phyloP scores from a whole-genome alignment of 2,329 filamentous ascomycete species.

The Triangularia verruculosa region DNA sequence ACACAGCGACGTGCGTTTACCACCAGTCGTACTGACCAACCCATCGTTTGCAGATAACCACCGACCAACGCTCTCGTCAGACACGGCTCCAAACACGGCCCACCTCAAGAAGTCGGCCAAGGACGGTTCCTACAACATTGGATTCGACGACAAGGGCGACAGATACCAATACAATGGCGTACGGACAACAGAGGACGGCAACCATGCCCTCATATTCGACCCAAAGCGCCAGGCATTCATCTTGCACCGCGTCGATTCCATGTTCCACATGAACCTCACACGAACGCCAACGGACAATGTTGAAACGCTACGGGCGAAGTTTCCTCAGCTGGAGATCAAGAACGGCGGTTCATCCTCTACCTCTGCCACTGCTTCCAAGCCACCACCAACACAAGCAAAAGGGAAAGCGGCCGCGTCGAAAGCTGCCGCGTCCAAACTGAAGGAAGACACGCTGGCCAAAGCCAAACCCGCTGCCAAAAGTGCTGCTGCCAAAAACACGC shows the following conservation, averaged over 20 bases:
- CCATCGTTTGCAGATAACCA: slow-evolving; percentile 54
- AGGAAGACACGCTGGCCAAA: slow-evolving; percentile 3
- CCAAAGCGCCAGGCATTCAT: slow-evolving; percentile 71
- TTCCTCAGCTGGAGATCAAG: slow-evolving; percentile 58
- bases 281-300: slow-evolving; percentile 65
- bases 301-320: slow-evolving; percentile 61
- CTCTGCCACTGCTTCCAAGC: background rate
- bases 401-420: slow-evolving; percentile 13
- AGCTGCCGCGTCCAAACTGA: background rate
- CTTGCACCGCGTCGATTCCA: slow-evolving; percentile 76
- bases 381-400: slow-evolving; percentile 28
- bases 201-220: slow-evolving; percentile 74
- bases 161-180: slow-evolving; percentile 61
- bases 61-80: slow-evolving; percentile 52
- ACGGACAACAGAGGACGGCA: slow-evolving; percentile 52
- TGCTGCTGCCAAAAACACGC: slow-evolving; percentile 15
- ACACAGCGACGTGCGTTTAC: background rate
- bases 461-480: slow-evolving; percentile 18
- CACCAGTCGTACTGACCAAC: slow-evolving; percentile 17
- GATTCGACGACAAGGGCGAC: slow-evolving; percentile 52
- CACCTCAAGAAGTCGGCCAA: slow-evolving; percentile 52
- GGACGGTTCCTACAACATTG: slow-evolving; percentile 54
- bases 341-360: slow-evolving; percentile 9
- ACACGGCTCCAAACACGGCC: slow-evolving; percentile 46
- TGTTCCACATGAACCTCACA: slow-evolving; percentile 82